A percentile compares a stretch with the other conserved stretches of the same genome.
phyloP scores from a whole-genome alignment of 2,329 filamentous ascomycete genomes.

The Nemania sp. region DNA sequence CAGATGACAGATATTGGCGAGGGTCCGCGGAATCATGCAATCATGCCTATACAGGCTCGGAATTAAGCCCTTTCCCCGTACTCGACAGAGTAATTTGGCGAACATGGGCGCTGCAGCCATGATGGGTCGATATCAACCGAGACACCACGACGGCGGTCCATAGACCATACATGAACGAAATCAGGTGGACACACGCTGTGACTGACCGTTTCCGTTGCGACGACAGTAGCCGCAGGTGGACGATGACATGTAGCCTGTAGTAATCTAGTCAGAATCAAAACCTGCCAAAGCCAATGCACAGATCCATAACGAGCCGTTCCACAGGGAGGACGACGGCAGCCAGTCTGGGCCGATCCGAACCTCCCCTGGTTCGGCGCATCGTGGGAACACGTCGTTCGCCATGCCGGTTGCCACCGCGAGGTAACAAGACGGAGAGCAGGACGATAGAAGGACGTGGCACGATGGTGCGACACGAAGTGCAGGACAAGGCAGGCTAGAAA shows the following conservation, averaged over 20 bases:
- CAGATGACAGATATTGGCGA: constrained; percentile 24
- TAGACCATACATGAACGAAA: constrained; percentile 25
- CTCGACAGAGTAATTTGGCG: constrained; percentile 1
- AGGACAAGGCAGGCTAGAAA: constrained; percentile 16
- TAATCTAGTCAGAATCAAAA: constrained; percentile 18
- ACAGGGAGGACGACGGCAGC: constrained; percentile 5
- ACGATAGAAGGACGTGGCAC: constrained; percentile 10
- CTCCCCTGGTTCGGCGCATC: constrained; percentile 11
- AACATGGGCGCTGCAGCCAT: constrained; percentile 5
- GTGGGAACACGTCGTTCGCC: constrained; percentile 3
- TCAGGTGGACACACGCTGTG: constrained; percentile 45
- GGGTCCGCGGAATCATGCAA: constrained; percentile 23
- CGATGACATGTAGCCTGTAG: constrained; percentile 26
- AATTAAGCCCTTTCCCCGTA: constrained; percentile 4
- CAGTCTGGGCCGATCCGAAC: constrained; percentile 13
- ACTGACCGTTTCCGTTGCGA: constrained; percentile 49
- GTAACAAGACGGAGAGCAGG: constrained; percentile 2
- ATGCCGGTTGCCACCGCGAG: constrained; percentile 8
- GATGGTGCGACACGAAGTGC: constrained; percentile 17
- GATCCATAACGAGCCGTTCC: constrained; percentile 1
- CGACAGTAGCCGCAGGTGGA: constrained; percentile 28
- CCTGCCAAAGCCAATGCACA: background rate
- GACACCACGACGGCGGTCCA: constrained; percentile 15
- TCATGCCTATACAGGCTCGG: constrained; percentile 25
- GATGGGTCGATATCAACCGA: constrained; percentile 18